Evolutionary conservation across 1,284 basidiomycete genomes (phyloP).

Genomic region (Apiotrichum veenhuisii): DNA sequence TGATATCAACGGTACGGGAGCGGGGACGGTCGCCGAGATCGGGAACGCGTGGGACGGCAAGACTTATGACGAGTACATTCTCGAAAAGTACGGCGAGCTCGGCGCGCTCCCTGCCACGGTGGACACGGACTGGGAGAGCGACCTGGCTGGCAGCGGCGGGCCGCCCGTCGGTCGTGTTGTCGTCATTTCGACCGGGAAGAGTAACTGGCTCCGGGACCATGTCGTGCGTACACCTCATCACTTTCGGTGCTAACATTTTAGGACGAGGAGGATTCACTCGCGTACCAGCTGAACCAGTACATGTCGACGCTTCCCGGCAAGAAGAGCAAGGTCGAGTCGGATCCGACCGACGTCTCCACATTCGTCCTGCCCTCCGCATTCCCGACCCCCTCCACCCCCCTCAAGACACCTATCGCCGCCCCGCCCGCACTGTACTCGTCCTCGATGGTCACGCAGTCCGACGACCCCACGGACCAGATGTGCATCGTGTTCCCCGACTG

Average conservation of each 20-base stretch:
- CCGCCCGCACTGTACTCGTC: conserved; percentile 64
- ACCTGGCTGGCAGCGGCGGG: conserved; percentile 76
- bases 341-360: conserved; percentile 14
- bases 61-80: conserved; percentile 32
- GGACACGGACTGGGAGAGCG: conserved; percentile 68
- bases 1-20: conserved; percentile 54
- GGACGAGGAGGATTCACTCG: conserved; percentile 62
- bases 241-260: too few species aligned
- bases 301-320: conserved; percentile 21
- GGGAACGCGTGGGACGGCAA: conserved; percentile 35
- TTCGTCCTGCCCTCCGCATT: conserved; percentile 37
- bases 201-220: conserved; percentile 77
- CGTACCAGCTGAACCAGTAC: conserved; percentile 56
- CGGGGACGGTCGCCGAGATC: conserved; percentile 21
- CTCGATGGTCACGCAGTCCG: conserved; percentile 72
- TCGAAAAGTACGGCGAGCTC: conserved; percentile 56
- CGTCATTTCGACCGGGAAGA: conserved; percentile 80
- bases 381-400: conserved; percentile 26
- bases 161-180: conserved; percentile 75
- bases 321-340: conserved; percentile 17
- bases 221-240: conserved; percentile 52
- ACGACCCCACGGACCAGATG: conserved; percentile 61
- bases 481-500: conserved; percentile 88
- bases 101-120: conserved; percentile 67
- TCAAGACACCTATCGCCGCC: conserved; percentile 25